A percentile compares a stretch with the other conserved stretches of the same genome.
Evolutionary conservation across 2,329 filamentous ascomycete genomes (phyloP).

Genomic region (Colletotrichum melonis): DNA sequence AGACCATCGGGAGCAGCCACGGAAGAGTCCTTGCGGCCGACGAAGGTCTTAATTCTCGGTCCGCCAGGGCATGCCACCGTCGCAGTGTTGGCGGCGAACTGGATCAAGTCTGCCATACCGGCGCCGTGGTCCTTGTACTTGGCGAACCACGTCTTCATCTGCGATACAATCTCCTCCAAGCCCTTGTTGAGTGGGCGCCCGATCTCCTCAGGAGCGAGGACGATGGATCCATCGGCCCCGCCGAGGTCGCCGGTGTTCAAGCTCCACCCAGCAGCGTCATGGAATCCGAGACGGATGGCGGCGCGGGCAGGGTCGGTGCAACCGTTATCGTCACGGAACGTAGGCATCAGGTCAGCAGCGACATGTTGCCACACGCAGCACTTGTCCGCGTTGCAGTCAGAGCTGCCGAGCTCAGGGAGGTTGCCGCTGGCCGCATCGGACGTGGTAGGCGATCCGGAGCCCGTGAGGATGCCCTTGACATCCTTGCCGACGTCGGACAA

Average conservation of each 20-base stretch:
- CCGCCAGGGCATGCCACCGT: conserved; percentile 58
- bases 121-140: conserved; percentile 55
- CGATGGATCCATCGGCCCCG: conserved; percentile 56
- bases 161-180: conserved; percentile 54
- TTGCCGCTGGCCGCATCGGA: conserved; percentile 36
- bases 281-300: conserved; percentile 60
- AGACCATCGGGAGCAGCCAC: conserved; percentile 52
- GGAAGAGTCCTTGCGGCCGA: conserved; percentile 61
- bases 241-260: conserved; percentile 51
- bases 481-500: conserved; percentile 47
- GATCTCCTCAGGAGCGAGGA: conserved; percentile 50
- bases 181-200: conserved; percentile 56
- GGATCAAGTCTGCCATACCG: conserved; percentile 65
- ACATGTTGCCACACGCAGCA: conserved; percentile 60
- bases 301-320: conserved; percentile 56
- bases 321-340: conserved; percentile 49
- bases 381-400: conserved; percentile 48
- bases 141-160: conserved; percentile 51
- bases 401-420: conserved; percentile 37
- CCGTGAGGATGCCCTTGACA: conserved; percentile 51
- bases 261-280: conserved; percentile 59
- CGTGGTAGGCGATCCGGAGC: background rate
- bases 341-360: conserved; percentile 48
- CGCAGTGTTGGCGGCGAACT: conserved; percentile 62
- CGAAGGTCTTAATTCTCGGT: conserved; percentile 60